These are phyloP conservation scores for Bolboschoenoplectus hybrid DNA, from an alignment of 202 grass and related monocot genomes.

Conservation along the genomic window DNA sequence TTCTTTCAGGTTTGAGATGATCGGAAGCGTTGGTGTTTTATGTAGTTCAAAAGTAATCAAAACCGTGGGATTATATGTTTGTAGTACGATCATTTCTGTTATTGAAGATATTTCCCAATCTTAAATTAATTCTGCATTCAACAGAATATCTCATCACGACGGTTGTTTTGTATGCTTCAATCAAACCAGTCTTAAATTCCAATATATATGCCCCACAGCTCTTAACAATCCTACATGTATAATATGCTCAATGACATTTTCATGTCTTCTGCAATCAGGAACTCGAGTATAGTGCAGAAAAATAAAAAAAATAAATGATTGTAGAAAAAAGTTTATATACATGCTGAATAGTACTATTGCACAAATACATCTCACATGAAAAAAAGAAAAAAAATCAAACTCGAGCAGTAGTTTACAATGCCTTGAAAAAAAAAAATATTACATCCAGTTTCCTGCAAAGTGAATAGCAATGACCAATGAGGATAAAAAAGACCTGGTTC, in stretches of 20 bases:
- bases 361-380: conserved; percentile 16
- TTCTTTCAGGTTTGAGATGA: too few species aligned
- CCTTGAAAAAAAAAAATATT: not conserved
- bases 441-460: conserved; percentile 11
- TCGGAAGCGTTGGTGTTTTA: too few species aligned
- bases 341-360: not conserved
- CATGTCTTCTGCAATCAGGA: not conserved
- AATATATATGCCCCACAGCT: not conserved
- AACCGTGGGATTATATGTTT: not conserved
- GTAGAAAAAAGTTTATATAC: not conserved
- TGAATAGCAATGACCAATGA: not conserved
- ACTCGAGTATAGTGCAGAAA: not conserved
- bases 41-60: not conserved
- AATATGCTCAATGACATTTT: not conserved
- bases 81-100: not conserved
- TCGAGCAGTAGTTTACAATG: not conserved
- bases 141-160: not conserved
- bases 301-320: not conserved
- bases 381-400: not conserved
- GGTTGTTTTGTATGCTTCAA: not conserved
- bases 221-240: not conserved
- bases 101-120: not conserved
- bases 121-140: not conserved
- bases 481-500: not conserved
- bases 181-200: not conserved